Evolutionary conservation across 2,329 filamentous ascomycete species (phyloP), one percentile per base, ranked within the genome.

Genomic region (Aschersonia sp.): DNA sequence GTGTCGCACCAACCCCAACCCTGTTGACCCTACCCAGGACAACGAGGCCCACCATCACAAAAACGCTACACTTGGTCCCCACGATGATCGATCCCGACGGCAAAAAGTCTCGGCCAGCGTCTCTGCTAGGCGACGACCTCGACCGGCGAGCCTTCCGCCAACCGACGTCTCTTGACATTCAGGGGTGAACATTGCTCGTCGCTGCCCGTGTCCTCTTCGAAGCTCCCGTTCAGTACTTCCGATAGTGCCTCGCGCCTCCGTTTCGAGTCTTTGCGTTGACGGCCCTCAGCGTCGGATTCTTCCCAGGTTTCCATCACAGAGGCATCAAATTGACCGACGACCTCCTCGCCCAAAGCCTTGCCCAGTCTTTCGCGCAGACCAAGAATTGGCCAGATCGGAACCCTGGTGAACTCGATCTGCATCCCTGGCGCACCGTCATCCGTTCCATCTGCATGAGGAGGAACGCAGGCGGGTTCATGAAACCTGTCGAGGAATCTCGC

Each of bases 331-430:
- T 50, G 45, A 1, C 73, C 73, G 4, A 74, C 69, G 10, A 77
- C 53, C 4, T 76, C 72, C 14, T 61, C 58, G 6, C 75, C 74
- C 0, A 79, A 60, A 4, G 72, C 75, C 51, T 68, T 67, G 40
- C 72, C 73, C 0, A 79, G 62, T 5, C 76, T 68, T 56, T 78
- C 74, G 49, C 71, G 70, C 6, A 79, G 64, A 4, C 74, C 75
- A 0, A 75, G 55, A 5, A 77, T 65, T 0, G 76, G 76, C 72
- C 73, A 78, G 30, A 73, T 64, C 0, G 71, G 69, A 2, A 79
- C 71, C 6, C 65, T 65, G 2, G 64, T 63, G 55, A 72, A 70
- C 35, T 69, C 63, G 22, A 79, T 70, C 37, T 60, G 60, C 50
- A 79, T 59, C 2, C 66, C 65, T 10, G 57, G 49, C 4, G 60